Evolutionary conservation across 768 basidiomycete species (phyloP).

Genomic region (Trametes punicea): DNA sequence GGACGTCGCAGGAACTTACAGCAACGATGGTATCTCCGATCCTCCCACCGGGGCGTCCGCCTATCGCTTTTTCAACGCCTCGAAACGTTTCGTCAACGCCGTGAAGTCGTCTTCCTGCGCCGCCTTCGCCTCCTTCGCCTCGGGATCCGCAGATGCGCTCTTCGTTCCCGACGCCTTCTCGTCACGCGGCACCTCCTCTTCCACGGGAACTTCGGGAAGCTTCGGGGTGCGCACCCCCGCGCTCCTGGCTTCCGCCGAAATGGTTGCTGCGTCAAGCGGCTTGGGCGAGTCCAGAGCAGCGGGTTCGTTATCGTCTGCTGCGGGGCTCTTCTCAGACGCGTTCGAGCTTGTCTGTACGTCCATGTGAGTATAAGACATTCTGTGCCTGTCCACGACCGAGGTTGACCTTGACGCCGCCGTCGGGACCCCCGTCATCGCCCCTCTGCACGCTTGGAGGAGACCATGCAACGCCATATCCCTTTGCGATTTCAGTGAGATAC

Average conservation of each 20-base stretch:
- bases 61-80: conserved; percentile 79
- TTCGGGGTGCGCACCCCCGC: conserved; percentile 36
- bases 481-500: conserved; percentile 87
- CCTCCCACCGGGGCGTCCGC: not conserved
- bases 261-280: conserved; percentile 24
- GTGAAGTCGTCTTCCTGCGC: conserved; percentile 68
- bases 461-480: conserved; percentile 80
- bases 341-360: conserved; percentile 5
- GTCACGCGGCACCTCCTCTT: conserved; percentile 37
- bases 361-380: conserved; percentile 3
- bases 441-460: conserved; percentile 34
- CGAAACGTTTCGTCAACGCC: conserved; percentile 74
- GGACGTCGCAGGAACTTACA: not conserved
- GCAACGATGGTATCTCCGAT: conserved; percentile 3
- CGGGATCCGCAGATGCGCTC: conserved; percentile 22
- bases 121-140: conserved; percentile 26
- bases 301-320: not conserved
- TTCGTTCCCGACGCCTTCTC: conserved; percentile 25
- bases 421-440: conserved; percentile 28
- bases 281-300: conserved; percentile 5
- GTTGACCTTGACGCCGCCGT: conserved; percentile 41
- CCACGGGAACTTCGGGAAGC: conserved; percentile 50
- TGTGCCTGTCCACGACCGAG: not conserved
- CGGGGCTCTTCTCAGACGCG: not conserved
- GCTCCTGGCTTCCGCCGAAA: conserved; percentile 31